Percentiles rank a stretch among this genome's conserved stretches.
Evolutionary conservation across 106 monocot genomes (phyloP).

Genomic region (Platanthera guangdongensis): DNA sequence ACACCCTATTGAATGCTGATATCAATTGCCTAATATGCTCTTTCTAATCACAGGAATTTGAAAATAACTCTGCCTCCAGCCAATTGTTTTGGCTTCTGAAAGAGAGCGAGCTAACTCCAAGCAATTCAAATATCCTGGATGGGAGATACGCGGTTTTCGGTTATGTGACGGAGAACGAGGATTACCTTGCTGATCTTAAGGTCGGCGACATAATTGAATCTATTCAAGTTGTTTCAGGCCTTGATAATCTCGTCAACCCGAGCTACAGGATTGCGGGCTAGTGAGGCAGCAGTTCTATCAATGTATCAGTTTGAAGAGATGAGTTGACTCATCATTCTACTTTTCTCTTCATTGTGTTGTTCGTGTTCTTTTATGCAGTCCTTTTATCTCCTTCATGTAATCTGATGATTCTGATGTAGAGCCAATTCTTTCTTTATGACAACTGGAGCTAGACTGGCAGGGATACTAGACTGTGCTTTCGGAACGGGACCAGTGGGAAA

Average conservation of each 20-base stretch:
- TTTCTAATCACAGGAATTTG: conserved; percentile 55
- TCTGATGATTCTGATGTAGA: neutral
- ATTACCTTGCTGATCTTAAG: conserved; percentile 80
- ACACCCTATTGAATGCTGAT: neutral
- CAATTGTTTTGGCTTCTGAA: conserved; percentile 97
- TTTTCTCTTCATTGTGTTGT: neutral
- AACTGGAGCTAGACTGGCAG: neutral
- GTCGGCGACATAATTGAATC: conserved; percentile 97
- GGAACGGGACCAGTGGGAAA: too few relatives aligned
- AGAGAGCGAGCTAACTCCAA: conserved; percentile 97
- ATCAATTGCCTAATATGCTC: neutral
- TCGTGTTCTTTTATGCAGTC: neutral
- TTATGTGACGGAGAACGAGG: conserved; percentile 86
- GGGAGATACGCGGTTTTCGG: conserved; percentile 90
- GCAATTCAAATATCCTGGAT: conserved; percentile 92
- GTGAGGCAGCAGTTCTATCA: neutral
- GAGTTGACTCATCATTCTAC: neutral
- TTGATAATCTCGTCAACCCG: conserved; percentile 91
- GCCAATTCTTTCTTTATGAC: neutral
- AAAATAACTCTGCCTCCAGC: conserved; percentile 86
- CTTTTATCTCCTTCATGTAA: neutral
- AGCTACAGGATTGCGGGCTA: conserved; percentile 80
- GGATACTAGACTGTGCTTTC: too few relatives aligned
- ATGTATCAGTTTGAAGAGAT: too few relatives aligned
- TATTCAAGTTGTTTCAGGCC: conserved; percentile 79